Conservation (phyloP, 768 basidiomycete species). For the Thelephora ganbajun region DNA sequence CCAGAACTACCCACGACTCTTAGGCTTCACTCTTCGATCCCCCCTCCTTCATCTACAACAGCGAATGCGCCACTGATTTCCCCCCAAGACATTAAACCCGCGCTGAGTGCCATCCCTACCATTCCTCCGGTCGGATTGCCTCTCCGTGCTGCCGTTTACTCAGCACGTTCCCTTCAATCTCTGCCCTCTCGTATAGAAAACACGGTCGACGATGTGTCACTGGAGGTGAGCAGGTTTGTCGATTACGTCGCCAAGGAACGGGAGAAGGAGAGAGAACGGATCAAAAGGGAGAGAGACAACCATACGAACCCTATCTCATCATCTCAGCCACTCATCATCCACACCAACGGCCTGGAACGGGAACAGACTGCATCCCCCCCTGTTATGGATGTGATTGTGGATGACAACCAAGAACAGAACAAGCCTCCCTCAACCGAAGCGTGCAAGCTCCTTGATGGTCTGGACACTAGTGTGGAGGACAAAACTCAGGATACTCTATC, state of each 20-base stretch:
- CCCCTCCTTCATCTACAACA: conserved; percentile 19
- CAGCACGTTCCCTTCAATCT: conserved; percentile 28
- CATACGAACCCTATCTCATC: conserved; percentile 7
- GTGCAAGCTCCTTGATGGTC: too few relatives aligned
- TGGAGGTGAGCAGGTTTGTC: conserved; percentile 54
- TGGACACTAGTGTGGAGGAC: too few relatives aligned
- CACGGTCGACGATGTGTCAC: conserved; percentile 33
- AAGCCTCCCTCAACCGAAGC: too few relatives aligned
- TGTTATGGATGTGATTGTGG: too few relatives aligned
- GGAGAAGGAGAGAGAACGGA: conserved; percentile 62
- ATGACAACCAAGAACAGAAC: too few relatives aligned
- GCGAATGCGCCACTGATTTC: conserved; percentile 7
- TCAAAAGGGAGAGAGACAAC: conserved; percentile 51
- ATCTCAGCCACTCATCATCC: too few relatives aligned
- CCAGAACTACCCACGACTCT: conserved; percentile 54
- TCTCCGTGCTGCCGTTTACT: conserved; percentile 1
- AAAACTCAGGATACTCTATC: too few relatives aligned
- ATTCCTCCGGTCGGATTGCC: not conserved
- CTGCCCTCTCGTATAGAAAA: conserved; percentile 33
- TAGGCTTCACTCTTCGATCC: conserved; percentile 17
- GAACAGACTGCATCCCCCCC: too few relatives aligned
- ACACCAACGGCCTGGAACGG: too few relatives aligned
- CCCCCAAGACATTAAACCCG: not conserved
- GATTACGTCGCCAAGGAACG: conserved; percentile 66
- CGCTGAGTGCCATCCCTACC: conserved; percentile 2